Conservation (phyloP, 768 basidiomycete genomes). For the Phanerodontia chrysosporium region DNA sequence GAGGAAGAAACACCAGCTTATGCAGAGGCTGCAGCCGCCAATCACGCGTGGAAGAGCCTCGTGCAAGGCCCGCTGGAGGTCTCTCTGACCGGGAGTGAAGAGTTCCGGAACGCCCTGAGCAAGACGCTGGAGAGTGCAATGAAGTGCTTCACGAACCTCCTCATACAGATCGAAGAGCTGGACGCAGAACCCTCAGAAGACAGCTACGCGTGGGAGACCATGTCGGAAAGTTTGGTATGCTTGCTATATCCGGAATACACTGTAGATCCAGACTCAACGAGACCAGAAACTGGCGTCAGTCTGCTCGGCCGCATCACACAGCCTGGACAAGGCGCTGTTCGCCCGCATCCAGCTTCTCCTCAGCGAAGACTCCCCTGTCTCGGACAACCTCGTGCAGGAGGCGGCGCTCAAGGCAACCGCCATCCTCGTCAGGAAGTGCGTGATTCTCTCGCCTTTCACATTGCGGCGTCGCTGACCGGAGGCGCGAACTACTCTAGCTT, state of each 20-base stretch:
- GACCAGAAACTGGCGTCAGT: slow-evolving; percentile 79
- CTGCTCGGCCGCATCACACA: slow-evolving; percentile 67
- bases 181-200: slow-evolving; percentile 74
- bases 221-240: slow-evolving; percentile 83
- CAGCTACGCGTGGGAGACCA: slow-evolving; percentile 90
- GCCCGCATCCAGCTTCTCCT: slow-evolving; percentile 68
- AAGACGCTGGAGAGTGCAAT: slow-evolving; percentile 56
- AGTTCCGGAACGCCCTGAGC: slow-evolving; percentile 31
- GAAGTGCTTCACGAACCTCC: slow-evolving; percentile 73
- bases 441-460: too few relatives aligned
- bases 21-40: slow-evolving; percentile 77
- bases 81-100: slow-evolving; percentile 32
- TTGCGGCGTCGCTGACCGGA: too few relatives aligned
- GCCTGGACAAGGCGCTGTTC: slow-evolving; percentile 67
- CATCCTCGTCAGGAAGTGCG: slow-evolving; percentile 78
- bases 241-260: not conserved
- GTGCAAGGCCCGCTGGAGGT: slow-evolving; percentile 49
- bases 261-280: not conserved
- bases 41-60: slow-evolving; percentile 72
- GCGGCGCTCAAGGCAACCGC: slow-evolving; percentile 85
- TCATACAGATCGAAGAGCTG: slow-evolving; percentile 79
- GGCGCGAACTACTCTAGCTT: slow-evolving; percentile 56
- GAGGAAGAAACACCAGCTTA: slow-evolving; percentile 23
- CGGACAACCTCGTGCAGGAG: slow-evolving; percentile 83
- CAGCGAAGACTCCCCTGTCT: slow-evolving; percentile 76